A percentile compares a stretch with the other conserved stretches of the same genome.
Evolutionary conservation across 202 grass and related monocot species (phyloP).

Genomic region (Digitaria exilis): DNA sequence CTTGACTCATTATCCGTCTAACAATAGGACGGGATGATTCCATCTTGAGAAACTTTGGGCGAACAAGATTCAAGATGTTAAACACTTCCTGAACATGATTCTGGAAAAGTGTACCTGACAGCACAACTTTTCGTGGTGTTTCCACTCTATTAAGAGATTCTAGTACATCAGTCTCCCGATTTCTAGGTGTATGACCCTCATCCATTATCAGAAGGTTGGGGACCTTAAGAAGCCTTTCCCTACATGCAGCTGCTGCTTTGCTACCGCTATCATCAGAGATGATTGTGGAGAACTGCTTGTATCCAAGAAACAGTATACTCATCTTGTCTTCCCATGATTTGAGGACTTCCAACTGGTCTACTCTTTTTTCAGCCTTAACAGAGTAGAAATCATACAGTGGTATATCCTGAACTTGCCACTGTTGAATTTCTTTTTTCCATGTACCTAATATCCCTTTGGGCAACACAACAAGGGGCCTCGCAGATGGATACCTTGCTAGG

Average conservation of each 20-base stretch:
- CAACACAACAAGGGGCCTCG: constrained; percentile 83
- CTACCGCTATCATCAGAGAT: constrained; percentile 56
- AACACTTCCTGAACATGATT: constrained; percentile 90
- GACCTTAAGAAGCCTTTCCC: constrained; percentile 76
- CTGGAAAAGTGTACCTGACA: constrained; percentile 97
- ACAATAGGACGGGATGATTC: constrained; percentile 68
- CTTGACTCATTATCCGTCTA: constrained; percentile 80
- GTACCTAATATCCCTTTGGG: constrained; percentile 90
- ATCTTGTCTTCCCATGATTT: constrained; percentile 77
- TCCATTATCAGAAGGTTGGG: constrained; percentile 90
- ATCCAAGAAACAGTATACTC: constrained; percentile 96
- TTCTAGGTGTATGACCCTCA: constrained; percentile 95
- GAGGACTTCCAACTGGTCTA: constrained; percentile 80
- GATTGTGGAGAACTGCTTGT: constrained; percentile 88
- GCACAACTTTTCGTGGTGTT: constrained; percentile 92
- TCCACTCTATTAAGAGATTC: constrained; percentile 82
- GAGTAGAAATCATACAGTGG: constrained; percentile 93
- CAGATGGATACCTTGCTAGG: constrained; percentile 79
- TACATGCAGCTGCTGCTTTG: constrained; percentile 66
- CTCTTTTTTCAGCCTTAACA: constrained; percentile 86
- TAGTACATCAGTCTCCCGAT: constrained; percentile 76
- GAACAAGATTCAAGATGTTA: constrained; percentile 94
- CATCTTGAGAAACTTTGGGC: constrained; percentile 90
- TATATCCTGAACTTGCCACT: constrained; percentile 93
- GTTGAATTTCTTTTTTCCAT: constrained; percentile 86